A percentile compares a stretch with the other conserved stretches of the same genome.
These are phyloP conservation scores for Daldinia decipiens DNA, from an alignment of 495 filamentous ascomycete genomes.

Conservation along the genomic window DNA sequence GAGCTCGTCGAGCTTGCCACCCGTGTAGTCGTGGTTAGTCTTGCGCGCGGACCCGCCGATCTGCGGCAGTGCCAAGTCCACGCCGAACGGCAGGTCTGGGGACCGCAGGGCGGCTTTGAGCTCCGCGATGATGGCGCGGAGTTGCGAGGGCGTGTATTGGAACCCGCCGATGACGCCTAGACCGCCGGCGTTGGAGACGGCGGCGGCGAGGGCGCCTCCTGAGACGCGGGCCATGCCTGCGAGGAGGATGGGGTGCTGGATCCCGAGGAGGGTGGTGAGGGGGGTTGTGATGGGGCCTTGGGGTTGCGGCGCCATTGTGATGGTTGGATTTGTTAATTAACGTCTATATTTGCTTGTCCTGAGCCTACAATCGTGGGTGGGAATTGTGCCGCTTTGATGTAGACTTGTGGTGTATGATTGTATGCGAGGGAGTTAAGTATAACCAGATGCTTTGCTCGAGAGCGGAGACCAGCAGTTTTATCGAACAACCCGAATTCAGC, in stretches of 20 bases:
- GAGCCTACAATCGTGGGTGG: not conserved
- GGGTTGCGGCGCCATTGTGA: conserved; percentile 43
- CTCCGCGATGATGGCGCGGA: conserved; percentile 82
- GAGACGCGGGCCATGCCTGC: conserved; percentile 90
- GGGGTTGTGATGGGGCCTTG: conserved; percentile 74
- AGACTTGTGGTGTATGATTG: not conserved
- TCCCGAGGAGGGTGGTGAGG: conserved; percentile 75
- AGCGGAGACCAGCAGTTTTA: not conserved
- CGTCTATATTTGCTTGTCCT: not conserved
- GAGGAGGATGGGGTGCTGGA: conserved; percentile 84
- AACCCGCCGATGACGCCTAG: conserved; percentile 87
- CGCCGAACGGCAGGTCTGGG: conserved; percentile 79
- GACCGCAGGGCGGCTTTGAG: conserved; percentile 74
- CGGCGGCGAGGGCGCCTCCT: conserved; percentile 79
- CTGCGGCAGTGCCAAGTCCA: conserved; percentile 88
- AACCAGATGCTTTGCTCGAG: not conserved
- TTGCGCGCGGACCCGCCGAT: conserved; percentile 80
- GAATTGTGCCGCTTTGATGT: not conserved
- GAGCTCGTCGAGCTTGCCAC: conserved; percentile 82
- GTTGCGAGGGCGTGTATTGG: conserved; percentile 82
- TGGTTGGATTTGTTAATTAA: not conserved
- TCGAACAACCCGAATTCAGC: not conserved
- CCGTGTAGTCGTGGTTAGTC: conserved; percentile 93
- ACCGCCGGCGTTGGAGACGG: conserved; percentile 88
- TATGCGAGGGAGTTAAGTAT: not conserved